These are phyloP conservation scores for Crithidia acanthocephali DNA, from an alignment of 208 protist species.

Conservation along the genomic window DNA sequence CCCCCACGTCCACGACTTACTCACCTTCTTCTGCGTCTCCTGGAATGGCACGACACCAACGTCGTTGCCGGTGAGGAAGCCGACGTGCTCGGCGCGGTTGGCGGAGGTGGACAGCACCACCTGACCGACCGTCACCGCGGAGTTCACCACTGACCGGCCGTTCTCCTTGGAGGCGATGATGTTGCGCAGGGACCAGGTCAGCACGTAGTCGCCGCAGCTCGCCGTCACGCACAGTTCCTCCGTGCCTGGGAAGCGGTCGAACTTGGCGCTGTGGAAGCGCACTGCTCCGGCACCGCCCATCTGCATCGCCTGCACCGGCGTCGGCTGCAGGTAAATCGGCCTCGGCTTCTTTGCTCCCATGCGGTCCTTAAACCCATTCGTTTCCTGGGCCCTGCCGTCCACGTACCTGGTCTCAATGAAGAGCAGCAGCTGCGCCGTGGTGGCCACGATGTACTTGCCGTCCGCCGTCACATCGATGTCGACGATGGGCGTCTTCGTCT, in stretches of 20 bases:
- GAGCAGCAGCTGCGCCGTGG: constrained; percentile 40
- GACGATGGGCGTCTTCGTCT: constrained; percentile 56
- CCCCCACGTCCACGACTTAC: constrained; percentile 38
- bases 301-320: constrained; percentile 37
- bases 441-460: constrained; percentile 64
- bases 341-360: constrained; percentile 65
- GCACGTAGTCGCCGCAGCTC: constrained; percentile 46
- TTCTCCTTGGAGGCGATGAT: constrained; percentile 42
- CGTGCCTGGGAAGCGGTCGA: constrained; percentile 42
- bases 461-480: constrained; percentile 64
- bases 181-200: constrained; percentile 61
- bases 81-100: constrained; percentile 32
- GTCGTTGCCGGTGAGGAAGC: constrained; percentile 31
- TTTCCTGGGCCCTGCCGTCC: constrained; percentile 29
- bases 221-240: constrained; percentile 59
- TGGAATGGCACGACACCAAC: constrained; percentile 33
- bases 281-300: constrained; percentile 50
- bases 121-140: constrained; percentile 30
- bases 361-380: constrained; percentile 46
- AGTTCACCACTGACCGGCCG: constrained; percentile 34
- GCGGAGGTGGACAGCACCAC: constrained; percentile 34
- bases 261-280: constrained; percentile 48
- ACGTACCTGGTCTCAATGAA: constrained; percentile 59
- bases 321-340: constrained; percentile 51
- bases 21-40: constrained; percentile 26